Conservation (phyloP, 2,329 filamentous ascomycete genomes). For the Septoria linicola region DNA sequence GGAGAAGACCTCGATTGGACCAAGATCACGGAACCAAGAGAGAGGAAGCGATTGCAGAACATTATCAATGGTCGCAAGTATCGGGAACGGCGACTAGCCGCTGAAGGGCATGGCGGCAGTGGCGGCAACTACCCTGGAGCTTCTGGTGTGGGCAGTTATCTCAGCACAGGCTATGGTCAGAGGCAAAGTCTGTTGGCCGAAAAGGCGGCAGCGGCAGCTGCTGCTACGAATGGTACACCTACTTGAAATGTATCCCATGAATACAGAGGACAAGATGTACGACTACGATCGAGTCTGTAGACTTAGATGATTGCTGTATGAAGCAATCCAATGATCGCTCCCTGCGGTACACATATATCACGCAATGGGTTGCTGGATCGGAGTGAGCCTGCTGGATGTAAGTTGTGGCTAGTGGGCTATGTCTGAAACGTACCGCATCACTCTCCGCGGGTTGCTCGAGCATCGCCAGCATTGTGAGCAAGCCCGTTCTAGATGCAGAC, state of each 20-base stretch:
- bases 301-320: too few relatives aligned
- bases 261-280: too few relatives aligned
- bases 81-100: conserved; percentile 39
- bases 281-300: too few relatives aligned
- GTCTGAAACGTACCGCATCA: too few relatives aligned
- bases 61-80: conserved; percentile 45
- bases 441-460: too few relatives aligned
- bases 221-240: neutral
- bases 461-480: too few relatives aligned
- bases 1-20: conserved; percentile 43
- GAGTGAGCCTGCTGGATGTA: too few relatives aligned
- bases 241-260: neutral
- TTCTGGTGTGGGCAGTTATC: conserved; percentile 33
- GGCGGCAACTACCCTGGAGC: conserved; percentile 40
- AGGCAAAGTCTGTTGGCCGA: conserved; percentile 11
- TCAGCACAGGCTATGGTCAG: conserved; percentile 31
- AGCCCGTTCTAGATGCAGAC: too few relatives aligned
- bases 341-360: too few relatives aligned
- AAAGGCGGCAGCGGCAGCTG: conserved; percentile 3
- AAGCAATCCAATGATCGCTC: too few relatives aligned
- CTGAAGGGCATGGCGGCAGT: conserved; percentile 37
- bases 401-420: too few relatives aligned
- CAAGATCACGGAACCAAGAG: conserved; percentile 39
- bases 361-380: too few relatives aligned
- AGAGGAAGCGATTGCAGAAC: conserved; percentile 41